These are phyloP conservation scores for Neoboletus subvelutipes DNA, from an alignment of 768 basidiomycete genomes.

Conservation along the genomic window DNA sequence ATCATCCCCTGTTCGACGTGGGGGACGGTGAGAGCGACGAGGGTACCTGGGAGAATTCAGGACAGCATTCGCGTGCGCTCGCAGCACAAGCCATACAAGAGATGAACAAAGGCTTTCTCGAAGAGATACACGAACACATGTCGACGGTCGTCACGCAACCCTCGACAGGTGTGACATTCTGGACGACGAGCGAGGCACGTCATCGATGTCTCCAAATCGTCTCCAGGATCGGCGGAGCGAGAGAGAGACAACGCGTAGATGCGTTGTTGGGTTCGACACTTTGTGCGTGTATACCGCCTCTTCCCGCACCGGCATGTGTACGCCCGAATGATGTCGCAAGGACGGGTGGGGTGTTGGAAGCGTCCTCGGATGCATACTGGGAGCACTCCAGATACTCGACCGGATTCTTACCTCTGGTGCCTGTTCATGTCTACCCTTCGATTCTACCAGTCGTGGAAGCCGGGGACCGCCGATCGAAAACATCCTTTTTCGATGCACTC, in stretches of 20 bases:
- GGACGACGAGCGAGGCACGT: constrained; percentile 78
- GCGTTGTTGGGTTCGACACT: constrained; percentile 50
- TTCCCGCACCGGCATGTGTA: constrained; percentile 2
- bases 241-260: constrained; percentile 61
- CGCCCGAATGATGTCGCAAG: background rate
- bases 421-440: constrained; percentile 51
- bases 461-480: background rate
- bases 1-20: constrained; percentile 9
- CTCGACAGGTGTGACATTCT: constrained; percentile 52
- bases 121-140: constrained; percentile 59
- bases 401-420: constrained; percentile 56
- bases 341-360: background rate
- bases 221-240: constrained; percentile 71
- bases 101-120: constrained; percentile 59
- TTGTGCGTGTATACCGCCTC: constrained; percentile 7
- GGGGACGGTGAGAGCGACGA: background rate
- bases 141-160: background rate
- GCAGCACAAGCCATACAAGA: constrained; percentile 74
- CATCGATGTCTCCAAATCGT: constrained; percentile 75
- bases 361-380: constrained; percentile 54
- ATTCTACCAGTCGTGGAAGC: constrained; percentile 16
- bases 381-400: constrained; percentile 53
- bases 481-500: constrained; percentile 47
- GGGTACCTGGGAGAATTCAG: constrained; percentile 32
- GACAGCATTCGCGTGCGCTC: constrained; percentile 67